Conservation (phyloP, 805 yeast genomes). For the Cyberlindnera bimundalis region DNA sequence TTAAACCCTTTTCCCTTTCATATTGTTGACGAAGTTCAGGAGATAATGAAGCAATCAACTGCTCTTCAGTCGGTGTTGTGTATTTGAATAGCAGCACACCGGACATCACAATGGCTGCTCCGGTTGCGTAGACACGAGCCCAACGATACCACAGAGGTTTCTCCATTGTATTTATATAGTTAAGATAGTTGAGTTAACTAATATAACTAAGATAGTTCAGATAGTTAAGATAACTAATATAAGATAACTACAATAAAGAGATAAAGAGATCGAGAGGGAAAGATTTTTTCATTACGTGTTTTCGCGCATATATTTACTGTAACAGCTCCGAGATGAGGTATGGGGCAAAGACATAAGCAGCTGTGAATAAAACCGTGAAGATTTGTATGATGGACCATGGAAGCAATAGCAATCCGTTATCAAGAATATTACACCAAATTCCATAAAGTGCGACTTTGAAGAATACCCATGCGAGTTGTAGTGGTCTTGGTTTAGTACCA, state of each 20-base stretch:
- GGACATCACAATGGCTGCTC: slow-evolving; percentile 63
- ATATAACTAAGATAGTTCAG: no score
- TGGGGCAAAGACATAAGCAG: slow-evolving; percentile 77
- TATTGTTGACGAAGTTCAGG: slow-evolving; percentile 82
- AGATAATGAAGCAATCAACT: slow-evolving; percentile 66
- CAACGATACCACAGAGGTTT: slow-evolving; percentile 55
- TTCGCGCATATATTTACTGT: slow-evolving; percentile 5
- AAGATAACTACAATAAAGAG: background rate
- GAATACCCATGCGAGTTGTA: slow-evolving; percentile 76
- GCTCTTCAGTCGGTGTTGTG: slow-evolving; percentile 83
- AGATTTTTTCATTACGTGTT: slow-evolving; percentile 4
- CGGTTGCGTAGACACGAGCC: slow-evolving; percentile 54
- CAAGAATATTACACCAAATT: slow-evolving; percentile 62
- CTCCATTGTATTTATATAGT: slow-evolving; percentile 17
- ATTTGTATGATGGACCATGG: slow-evolving; percentile 72
- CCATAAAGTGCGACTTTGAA: slow-evolving; percentile 87
- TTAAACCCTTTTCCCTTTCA: slow-evolving; percentile 56
- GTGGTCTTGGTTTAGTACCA: slow-evolving; percentile 77
- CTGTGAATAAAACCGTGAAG: slow-evolving; percentile 65
- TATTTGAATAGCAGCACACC: slow-evolving; percentile 73
- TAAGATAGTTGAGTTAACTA: no score
- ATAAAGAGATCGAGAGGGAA: background rate
- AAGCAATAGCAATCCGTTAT: slow-evolving; percentile 61
- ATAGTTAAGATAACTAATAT: no score
- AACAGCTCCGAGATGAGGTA: slow-evolving; percentile 41